Base-by-base conservation (phyloP, 805 yeast genomes). In the Sugiyamaella valdiviana region DNA sequence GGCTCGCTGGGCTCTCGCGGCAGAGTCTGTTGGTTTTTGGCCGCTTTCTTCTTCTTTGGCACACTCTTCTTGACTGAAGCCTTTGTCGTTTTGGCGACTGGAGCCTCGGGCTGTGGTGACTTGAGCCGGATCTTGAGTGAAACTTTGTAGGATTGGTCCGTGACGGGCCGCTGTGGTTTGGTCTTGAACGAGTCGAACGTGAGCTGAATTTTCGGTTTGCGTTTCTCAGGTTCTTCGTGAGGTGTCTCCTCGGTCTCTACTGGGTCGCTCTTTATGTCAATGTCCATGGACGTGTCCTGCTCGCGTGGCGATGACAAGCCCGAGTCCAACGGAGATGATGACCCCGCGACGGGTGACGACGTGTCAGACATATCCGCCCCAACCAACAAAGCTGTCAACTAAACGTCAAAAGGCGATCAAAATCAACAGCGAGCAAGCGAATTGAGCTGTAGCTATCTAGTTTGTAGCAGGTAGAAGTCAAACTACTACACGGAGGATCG, bases 1-100 rank as follows among this genome's bases (percentile, higher is more conserved):
- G 66, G 64, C 21, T 57, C 49, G 5, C 43, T 29, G 29, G 55
- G 51, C 19, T 49, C 45, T 21, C 46, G 50, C 17, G 52, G 52
- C 35, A 49, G 46, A 42, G 50, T 46, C 7, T 22, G 37, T 7
- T 47, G 48, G 14, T 44, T 16, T 46, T 46, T 42, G 45, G 20
- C 51, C 39, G 48, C 41, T 14, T 45, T 45, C 35, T 48, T 17
- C 51, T 43, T 46, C 46, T 32, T 43, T 23, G 17, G 22, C n/a
- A 38, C 23, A 26, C 42, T 47, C 48, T 23, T 22, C 19, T 44
- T 44, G 14, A 26, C 22, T 23, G n/a, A 21, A 10, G 44, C 36
- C 16, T 23, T 21, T 9, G 36, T 26, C 15, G 39, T 36, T 16
- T 38, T 26, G 22, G 45, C 16, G 5, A 35, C 16, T 37, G 15